Conservation (phyloP, 2,329 filamentous ascomycete genomes). For the Fusarium albosuccineum region DNA sequence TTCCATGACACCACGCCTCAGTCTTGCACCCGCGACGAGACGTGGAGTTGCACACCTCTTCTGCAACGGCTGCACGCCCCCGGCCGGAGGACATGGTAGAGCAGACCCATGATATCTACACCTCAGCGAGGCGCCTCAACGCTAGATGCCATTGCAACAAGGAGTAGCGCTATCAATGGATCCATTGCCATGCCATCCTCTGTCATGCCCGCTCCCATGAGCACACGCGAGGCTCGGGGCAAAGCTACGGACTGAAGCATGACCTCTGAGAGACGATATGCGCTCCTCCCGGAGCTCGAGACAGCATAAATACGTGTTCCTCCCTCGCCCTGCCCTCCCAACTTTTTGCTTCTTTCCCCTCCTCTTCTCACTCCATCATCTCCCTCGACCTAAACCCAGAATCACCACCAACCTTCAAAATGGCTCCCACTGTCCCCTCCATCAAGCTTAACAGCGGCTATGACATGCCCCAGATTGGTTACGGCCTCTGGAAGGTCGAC, state of each 20-base stretch:
- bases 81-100: slow-evolving; percentile 1
- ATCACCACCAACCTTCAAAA: slow-evolving; percentile 42
- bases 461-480: slow-evolving; percentile 81
- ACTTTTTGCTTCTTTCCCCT: slow-evolving; percentile 19
- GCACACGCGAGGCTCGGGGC: slow-evolving; percentile 21
- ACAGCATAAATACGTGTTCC: slow-evolving; percentile 38
- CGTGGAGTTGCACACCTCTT: slow-evolving; percentile 25
- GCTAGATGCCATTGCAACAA: slow-evolving; percentile 16
- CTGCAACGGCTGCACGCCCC: slow-evolving; percentile 15
- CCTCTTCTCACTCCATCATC: slow-evolving; percentile 12
- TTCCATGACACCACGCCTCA: slow-evolving; percentile 24
- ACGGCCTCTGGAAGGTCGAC: slow-evolving; percentile 87
- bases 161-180: slow-evolving; percentile 42
- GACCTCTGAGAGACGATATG: slow-evolving; percentile 19
- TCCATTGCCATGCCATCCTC: slow-evolving; percentile 24
- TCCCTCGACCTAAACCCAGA: slow-evolving; percentile 16
- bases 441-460: slow-evolving; percentile 75
- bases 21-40: slow-evolving; percentile 21
- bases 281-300: slow-evolving; percentile 20
- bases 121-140: neutral
- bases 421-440: slow-evolving; percentile 55
- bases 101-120: slow-evolving; percentile 35
- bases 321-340: slow-evolving; percentile 14
- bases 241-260: slow-evolving; percentile 2
- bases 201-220: slow-evolving; percentile 37